phyloP scores from a whole-genome alignment of 768 basidiomycete species.

The Boletellus ananas region DNA sequence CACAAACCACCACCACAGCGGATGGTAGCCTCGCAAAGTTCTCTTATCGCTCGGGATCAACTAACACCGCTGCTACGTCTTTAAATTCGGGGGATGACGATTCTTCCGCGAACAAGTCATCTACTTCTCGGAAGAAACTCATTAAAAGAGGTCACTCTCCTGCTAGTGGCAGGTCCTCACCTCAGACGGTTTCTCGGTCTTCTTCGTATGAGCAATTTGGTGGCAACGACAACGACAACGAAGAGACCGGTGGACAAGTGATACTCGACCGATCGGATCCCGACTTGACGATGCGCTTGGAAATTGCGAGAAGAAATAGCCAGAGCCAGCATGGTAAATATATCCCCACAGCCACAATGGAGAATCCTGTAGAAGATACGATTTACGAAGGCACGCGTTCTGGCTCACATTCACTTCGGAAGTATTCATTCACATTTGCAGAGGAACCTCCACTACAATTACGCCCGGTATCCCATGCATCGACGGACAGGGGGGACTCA shows the following conservation, averaged over 20 bases:
- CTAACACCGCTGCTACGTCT: constrained; percentile 59
- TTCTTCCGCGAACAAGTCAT: constrained; percentile 39
- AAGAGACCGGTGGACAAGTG: constrained; percentile 40
- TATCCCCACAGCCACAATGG: constrained; percentile 38
- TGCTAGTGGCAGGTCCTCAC: constrained; percentile 31
- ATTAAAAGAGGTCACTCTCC: constrained; percentile 48
- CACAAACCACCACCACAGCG: constrained; percentile 62
- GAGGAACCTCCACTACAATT: constrained; percentile 58
- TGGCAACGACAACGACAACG: constrained; percentile 42
- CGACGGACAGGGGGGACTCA: constrained; percentile 37
- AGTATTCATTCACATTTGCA: constrained; percentile 22
- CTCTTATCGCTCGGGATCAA: constrained; percentile 68
- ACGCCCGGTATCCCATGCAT: constrained; percentile 54
- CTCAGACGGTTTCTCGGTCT: constrained; percentile 41
- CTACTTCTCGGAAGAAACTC: constrained; percentile 46
- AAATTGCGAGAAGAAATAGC: constrained; percentile 82
- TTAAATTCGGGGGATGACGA: constrained; percentile 62
- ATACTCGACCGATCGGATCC: constrained; percentile 64
- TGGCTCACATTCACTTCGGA: constrained; percentile 2
- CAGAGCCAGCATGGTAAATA: constrained; percentile 61
- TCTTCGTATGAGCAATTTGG: constrained; percentile 39
- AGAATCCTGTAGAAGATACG: constrained; percentile 54
- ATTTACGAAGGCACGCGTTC: constrained; percentile 69
- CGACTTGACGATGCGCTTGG: constrained; percentile 73
- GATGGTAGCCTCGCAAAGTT: constrained; percentile 70